Evolutionary conservation across 129 eudicot species (phyloP), one percentile per base, ranked within the genome.

Genomic region (Gnaphalium uliginosum): DNA sequence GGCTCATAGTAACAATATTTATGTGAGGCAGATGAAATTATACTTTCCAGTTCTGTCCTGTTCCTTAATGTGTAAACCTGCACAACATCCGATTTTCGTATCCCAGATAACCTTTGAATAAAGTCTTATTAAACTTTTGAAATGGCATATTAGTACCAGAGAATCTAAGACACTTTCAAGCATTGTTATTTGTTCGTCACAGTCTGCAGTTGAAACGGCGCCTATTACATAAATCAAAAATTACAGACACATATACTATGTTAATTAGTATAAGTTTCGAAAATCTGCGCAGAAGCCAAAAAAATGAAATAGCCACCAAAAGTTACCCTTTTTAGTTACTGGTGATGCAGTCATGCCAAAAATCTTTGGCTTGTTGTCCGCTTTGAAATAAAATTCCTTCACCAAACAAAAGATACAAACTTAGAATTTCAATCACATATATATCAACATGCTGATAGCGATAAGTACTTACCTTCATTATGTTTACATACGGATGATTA

Each of bases 331-430:
- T 57, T 80, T 79, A 41, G 73, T 73, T 57, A 89, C 87, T 4
- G 92, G 89, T 21, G 88, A 87, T 70, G 98, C 87, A 24, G 96
- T 89, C 96, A 87, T 87, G 62, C 98, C 96, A 61, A 92, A 92
- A 32, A 92, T 76, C 87, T 86, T 87, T 26, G 98, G 96, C 83
- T 78, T 87, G 68, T 67, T 58, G 25, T 43, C 46, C 9, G 81
- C 63, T 71, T 83, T 89, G 64, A 85, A 82, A 84, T 92, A 92
- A 70, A 87, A 89, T 65, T 89, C 98, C 98, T 92, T 73, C 80
- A 80, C 30, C 17, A 53, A 51, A 27, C 15, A 22, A 53, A 71
- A 33, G 50, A 74, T 25, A 35, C n/a, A 59, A 46, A n/a, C 64
- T 35, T 68, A 41, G 35, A 37, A 8, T 56, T 11, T 71, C 48